These are phyloP conservation scores for Ogataea chonburiensis DNA, from an alignment of 805 yeast species.

Conservation along the genomic window DNA sequence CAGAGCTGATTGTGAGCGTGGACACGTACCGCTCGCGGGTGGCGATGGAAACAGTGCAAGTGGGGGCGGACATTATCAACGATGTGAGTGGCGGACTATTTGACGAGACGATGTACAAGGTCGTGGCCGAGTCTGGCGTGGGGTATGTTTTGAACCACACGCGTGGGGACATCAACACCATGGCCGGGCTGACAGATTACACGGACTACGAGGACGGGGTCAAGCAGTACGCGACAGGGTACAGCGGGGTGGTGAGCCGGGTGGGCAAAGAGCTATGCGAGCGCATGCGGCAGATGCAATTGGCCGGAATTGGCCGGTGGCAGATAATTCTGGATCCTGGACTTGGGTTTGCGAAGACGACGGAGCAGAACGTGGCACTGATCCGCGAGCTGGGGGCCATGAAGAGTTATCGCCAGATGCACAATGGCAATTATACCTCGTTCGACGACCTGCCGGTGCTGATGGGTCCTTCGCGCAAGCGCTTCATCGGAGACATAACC, in stretches of 20 bases:
- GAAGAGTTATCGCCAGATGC: constrained; percentile 44
- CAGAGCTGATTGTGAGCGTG: constrained; percentile 60
- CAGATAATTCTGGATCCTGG: constrained; percentile 94
- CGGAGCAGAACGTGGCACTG: constrained; percentile 65
- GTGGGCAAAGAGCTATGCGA: constrained; percentile 56
- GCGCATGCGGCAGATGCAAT: constrained; percentile 55
- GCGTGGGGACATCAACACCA: constrained; percentile 76
- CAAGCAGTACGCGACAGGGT: constrained; percentile 15
- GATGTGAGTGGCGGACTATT: constrained; percentile 82
- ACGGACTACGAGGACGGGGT: constrained; percentile 30
- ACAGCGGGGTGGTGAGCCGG: constrained; percentile 50
- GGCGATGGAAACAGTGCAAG: constrained; percentile 62
- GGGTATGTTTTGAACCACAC: constrained; percentile 84
- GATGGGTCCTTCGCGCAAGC: constrained; percentile 86
- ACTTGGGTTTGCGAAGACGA: constrained; percentile 87
- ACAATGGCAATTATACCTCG: constrained; percentile 35
- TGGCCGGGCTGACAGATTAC: constrained; percentile 62
- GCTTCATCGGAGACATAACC: constrained; percentile 76
- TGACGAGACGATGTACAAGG: constrained; percentile 64
- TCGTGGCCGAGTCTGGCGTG: constrained; percentile 67
- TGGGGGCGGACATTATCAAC: constrained; percentile 90
- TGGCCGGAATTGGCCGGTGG: constrained; percentile 76
- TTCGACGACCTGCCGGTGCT: constrained; percentile 63
- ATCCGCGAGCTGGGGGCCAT: constrained; percentile 48
- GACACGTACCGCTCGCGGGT: constrained; percentile 83